phyloP scores from a whole-genome alignment of 495 filamentous ascomycete species.

The Aspergillus homomorphus region DNA sequence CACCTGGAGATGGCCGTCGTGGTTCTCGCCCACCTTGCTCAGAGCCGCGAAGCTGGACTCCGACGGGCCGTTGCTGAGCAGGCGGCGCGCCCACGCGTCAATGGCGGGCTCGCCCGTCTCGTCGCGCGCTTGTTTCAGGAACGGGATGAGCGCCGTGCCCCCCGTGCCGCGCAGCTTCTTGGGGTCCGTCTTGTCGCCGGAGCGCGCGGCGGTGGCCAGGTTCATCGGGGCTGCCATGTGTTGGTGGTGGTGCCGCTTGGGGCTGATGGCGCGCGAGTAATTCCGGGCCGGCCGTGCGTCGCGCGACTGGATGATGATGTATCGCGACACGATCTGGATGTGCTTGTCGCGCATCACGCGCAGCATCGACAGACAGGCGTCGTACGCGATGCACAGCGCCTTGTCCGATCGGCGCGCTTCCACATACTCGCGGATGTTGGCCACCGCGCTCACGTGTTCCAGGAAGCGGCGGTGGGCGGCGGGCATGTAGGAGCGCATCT shows the following conservation, averaged over 20 bases:
- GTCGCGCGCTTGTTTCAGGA: constrained; percentile 90
- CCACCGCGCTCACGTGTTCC: constrained; percentile 69
- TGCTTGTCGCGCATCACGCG: constrained; percentile 89
- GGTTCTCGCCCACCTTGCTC: constrained; percentile 66
- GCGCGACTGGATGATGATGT: constrained; percentile 73
- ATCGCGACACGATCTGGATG: constrained; percentile 92
- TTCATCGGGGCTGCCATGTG: constrained; percentile 46
- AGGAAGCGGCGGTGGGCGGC: constrained; percentile 88
- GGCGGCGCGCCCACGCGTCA: constrained; percentile 72
- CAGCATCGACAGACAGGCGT: constrained; percentile 88
- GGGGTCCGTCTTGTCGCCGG: constrained; percentile 38
- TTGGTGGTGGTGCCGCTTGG: constrained; percentile 28
- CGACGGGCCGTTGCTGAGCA: constrained; percentile 59
- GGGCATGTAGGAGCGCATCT: constrained; percentile 98
- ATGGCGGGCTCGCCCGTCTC: constrained; percentile 93
- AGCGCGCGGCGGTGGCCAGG: constrained; percentile 60
- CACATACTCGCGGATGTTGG: constrained; percentile 88
- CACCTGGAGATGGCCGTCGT: constrained; percentile 61
- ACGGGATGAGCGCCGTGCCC: constrained; percentile 87
- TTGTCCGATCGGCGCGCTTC: constrained; percentile 58
- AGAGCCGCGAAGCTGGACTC: constrained; percentile 42
- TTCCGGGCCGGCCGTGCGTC: constrained; percentile 49
- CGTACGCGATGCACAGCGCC: constrained; percentile 74
- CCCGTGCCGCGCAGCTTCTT: constrained; percentile 84
- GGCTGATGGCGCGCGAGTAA: constrained; percentile 45